Base-by-base conservation (phyloP, 495 filamentous ascomycete species). In the Haplographium delicatum region DNA sequence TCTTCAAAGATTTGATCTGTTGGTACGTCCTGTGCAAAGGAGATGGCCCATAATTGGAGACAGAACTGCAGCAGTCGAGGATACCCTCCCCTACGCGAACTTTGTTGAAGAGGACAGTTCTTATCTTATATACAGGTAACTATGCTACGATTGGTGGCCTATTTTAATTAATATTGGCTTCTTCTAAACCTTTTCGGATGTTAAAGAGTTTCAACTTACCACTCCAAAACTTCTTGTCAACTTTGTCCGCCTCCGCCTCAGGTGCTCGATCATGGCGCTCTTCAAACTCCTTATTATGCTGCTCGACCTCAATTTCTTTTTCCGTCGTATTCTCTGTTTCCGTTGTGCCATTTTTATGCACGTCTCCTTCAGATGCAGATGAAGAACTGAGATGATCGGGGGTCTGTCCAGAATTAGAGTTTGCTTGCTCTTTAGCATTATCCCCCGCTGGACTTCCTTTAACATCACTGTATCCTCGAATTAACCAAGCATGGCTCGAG, bases 221-320 rank as follows among this genome's bases (percentile, higher is more conserved):
- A 33, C 52, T 56, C 72, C 74, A 77, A 43, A 74, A 77, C 16
- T 64, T 68, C 55, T 70, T 68, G 47, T 74, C 59, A 5, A 77
- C 75, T 65, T 73, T 72, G 44, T 77, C 74, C 4, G 67, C 58
- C 7, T 49, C 47, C 0, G 69, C 70, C 15, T 47, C 15, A 5
- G 62, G 39, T 13, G 68, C 73, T 44, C 53, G 59, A 37, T 69
- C 74, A 37, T 75, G 68, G 39, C 72, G 69, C 38, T 65, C 50
- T 53, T 76, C 73, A 63, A 76, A 79, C 11, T 75, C 72, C 23
- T 34, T 31, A 46, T 79, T 79, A 62, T 77, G 73, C 60, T 62
- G 51, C 50, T 75, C 69, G 44, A 76, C 73, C 60, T 79, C 73
- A 47, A 59, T 62, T 59, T 73, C 68, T 26, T 72, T 74, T 33